Evolutionary conservation across 23 red algal species (phyloP).

Genomic region (Chondrus crispus): DNA sequence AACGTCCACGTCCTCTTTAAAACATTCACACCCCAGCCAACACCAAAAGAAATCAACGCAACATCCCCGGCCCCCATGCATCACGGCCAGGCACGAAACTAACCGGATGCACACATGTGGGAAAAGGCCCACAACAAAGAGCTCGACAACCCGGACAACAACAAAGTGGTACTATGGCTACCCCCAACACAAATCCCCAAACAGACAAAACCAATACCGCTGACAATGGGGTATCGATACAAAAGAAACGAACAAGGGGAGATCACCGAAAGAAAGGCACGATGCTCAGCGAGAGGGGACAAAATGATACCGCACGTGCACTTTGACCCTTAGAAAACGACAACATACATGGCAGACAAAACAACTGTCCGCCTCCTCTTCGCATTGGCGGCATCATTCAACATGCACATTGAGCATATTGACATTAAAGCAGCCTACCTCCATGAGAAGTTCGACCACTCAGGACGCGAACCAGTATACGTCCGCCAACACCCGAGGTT

Average conservation of each 20-base stretch:
- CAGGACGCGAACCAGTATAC: not conserved
- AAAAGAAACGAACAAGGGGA: not conserved
- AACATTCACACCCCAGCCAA: not conserved
- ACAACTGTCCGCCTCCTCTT: not conserved
- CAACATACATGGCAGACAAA: conserved; percentile 16
- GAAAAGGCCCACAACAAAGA: conserved; percentile 3
- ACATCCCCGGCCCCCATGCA: not conserved
- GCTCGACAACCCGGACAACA: conserved; percentile 23
- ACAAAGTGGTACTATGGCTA: not conserved
- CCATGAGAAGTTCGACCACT: conserved; percentile 12
- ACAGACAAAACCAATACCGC: not conserved
- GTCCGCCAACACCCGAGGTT: not conserved
- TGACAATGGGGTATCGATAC: conserved; percentile 32
- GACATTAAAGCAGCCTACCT: conserved; percentile 26
- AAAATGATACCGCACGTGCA: conserved; percentile 21
- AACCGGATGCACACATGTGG: conserved; percentile 22
- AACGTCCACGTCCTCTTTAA: not conserved
- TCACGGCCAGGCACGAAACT: not conserved
- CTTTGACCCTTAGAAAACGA: not conserved
- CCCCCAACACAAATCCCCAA: not conserved
- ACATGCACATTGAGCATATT: conserved; percentile 27
- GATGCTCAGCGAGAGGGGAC: conserved; percentile 1
- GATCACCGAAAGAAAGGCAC: not conserved
- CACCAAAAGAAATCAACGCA: not conserved
- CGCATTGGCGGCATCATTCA: not conserved